These are phyloP conservation scores for Pecoramyces ruminantium DNA, from an alignment of 192 early-diverging fungal species.

Conservation along the genomic window DNA sequence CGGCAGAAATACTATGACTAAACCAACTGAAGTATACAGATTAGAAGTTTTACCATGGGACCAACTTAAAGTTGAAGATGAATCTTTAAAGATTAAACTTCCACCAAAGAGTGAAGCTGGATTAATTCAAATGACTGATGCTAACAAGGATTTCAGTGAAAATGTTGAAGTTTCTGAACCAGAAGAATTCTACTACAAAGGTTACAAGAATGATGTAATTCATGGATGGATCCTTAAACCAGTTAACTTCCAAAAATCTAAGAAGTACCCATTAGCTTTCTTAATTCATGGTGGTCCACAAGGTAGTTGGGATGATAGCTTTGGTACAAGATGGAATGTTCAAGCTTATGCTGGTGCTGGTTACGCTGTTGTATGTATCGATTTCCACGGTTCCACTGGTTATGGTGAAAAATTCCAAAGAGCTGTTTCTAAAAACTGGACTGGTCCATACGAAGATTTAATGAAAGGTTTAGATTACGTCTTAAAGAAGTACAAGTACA, in stretches of 20 bases:
- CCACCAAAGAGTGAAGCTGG: too few relatives aligned
- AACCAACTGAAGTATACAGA: too few relatives aligned
- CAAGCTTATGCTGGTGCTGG: slow-evolving; percentile 46
- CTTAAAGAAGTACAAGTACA: slow-evolving; percentile 15
- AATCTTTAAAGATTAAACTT: too few relatives aligned
- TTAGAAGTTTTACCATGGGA: too few relatives aligned
- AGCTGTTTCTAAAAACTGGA: slow-evolving; percentile 55
- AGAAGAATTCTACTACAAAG: slow-evolving; percentile 51
- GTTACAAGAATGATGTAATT: slow-evolving; percentile 28
- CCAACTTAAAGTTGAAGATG: too few relatives aligned
- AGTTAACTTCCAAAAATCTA: slow-evolving; percentile 17
- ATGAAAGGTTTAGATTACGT: slow-evolving; percentile 52
- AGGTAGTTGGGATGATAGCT: slow-evolving; percentile 34
- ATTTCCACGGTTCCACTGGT: slow-evolving; percentile 48
- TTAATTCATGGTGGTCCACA: slow-evolving; percentile 75
- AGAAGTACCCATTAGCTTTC: slow-evolving; percentile 55
- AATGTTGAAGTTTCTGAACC: slow-evolving; percentile 21
- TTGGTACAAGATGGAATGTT: slow-evolving; percentile 18
- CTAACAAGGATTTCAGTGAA: too few relatives aligned
- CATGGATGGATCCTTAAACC: slow-evolving; percentile 52
- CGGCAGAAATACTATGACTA: too few relatives aligned
- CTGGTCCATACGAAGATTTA: slow-evolving; percentile 54
- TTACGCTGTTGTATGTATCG: background rate
- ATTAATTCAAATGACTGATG: too few relatives aligned
- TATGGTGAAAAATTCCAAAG: slow-evolving; percentile 60